Conservation (phyloP, 768 basidiomycete species). For the Chalciporus piperatus region DNA sequence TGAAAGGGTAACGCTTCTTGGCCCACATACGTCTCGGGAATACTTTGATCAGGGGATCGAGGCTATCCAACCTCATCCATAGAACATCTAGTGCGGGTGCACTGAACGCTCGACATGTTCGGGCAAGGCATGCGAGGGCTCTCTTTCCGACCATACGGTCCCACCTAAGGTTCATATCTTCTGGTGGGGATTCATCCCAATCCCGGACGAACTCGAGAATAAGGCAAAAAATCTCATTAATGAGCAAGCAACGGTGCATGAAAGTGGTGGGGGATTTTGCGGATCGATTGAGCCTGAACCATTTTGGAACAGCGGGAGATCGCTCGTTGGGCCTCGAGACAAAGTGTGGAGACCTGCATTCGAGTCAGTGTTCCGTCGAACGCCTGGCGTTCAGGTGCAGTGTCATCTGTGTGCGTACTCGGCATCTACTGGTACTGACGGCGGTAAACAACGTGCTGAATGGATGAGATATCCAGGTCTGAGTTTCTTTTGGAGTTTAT, state of each 20-base stretch:
- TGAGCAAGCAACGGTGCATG: slow-evolving; percentile 22
- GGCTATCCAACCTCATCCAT: slow-evolving; percentile 28
- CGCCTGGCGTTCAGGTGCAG: too few species aligned
- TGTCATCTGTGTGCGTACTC: too few species aligned
- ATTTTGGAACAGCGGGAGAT: neutral
- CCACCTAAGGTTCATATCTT: slow-evolving; percentile 14
- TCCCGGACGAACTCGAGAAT: slow-evolving; percentile 20
- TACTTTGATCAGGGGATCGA: slow-evolving; percentile 26
- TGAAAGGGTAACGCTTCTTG: slow-evolving; percentile 18
- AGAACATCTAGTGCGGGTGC: slow-evolving; percentile 24
- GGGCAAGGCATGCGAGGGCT: slow-evolving; percentile 26
- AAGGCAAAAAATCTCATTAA: slow-evolving; percentile 20
- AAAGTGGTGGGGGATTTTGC: neutral
- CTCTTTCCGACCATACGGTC: slow-evolving; percentile 17
- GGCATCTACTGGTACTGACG: neutral
- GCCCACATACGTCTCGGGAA: slow-evolving; percentile 26
- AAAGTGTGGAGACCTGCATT: slow-evolving; percentile 1
- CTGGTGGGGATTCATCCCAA: slow-evolving; percentile 18
- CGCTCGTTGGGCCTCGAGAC: neutral
- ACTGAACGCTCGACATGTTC: slow-evolving; percentile 24
- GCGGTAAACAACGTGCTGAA: too few species aligned
- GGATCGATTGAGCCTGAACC: neutral
- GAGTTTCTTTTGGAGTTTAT: neutral
- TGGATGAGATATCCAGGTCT: neutral
- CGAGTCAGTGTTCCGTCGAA: too few species aligned